These are phyloP conservation scores for Thielaviopsis ethacetica DNA, from an alignment of 2,329 filamentous ascomycete genomes.

Conservation along the genomic window DNA sequence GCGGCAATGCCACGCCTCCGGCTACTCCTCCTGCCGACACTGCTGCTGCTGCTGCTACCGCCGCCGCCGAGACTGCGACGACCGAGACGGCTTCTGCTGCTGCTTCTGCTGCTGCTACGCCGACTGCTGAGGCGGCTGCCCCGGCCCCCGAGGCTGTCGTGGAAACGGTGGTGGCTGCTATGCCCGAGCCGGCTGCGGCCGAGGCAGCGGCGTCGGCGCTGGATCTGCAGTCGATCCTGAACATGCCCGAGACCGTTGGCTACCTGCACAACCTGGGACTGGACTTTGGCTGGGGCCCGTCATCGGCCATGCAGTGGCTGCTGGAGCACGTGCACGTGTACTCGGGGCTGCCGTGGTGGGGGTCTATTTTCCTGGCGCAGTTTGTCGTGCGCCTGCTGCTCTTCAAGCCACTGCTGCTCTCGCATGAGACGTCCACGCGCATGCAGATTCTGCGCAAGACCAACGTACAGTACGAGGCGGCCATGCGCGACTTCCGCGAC, in stretches of 20 bases:
- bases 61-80: slow-evolving; percentile 11
- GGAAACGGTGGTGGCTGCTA: slow-evolving; percentile 11
- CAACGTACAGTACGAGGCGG: slow-evolving; percentile 31
- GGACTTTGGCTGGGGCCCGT: slow-evolving; percentile 74
- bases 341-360: slow-evolving; percentile 67
- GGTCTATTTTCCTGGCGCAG: slow-evolving; percentile 49
- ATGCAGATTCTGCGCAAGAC: slow-evolving; percentile 39
- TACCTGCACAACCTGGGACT: slow-evolving; percentile 71
- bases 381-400: slow-evolving; percentile 47
- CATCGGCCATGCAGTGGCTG: slow-evolving; percentile 53
- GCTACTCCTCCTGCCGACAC: slow-evolving; percentile 12
- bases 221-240: slow-evolving; percentile 23
- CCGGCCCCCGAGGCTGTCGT: slow-evolving; percentile 6
- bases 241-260: slow-evolving; percentile 60
- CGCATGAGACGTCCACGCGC: slow-evolving; percentile 45
- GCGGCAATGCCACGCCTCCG: slow-evolving; percentile 3
- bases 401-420: slow-evolving; percentile 46
- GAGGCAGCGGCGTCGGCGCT: slow-evolving; percentile 12
- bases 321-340: slow-evolving; percentile 74
- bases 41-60: slow-evolving; percentile 12
- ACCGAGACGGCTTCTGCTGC: slow-evolving; percentile 9
- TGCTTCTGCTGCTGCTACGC: slow-evolving; percentile 8
- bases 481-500: slow-evolving; percentile 24
- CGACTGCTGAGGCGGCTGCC: slow-evolving; percentile 7
- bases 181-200: slow-evolving; percentile 14